phyloP scores from a whole-genome alignment of 345 rosid genomes.

The Aquilaria malaccensis region DNA sequence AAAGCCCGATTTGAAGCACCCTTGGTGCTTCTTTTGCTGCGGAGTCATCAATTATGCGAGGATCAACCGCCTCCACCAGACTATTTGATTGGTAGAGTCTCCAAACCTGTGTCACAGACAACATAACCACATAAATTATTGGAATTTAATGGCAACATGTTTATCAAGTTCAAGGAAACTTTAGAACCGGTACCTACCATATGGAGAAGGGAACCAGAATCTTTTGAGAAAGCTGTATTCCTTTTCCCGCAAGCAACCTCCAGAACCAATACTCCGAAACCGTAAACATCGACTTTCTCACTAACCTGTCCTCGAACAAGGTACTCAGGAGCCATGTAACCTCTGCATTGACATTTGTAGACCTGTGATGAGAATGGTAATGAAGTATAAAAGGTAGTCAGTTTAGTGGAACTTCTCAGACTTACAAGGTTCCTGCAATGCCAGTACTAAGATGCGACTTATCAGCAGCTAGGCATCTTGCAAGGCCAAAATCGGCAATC shows the following conservation, averaged over 20 bases:
- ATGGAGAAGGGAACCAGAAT: constrained; percentile 33
- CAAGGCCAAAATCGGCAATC: constrained; percentile 55
- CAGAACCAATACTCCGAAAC: constrained; percentile 41
- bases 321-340: constrained; percentile 59
- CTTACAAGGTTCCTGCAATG: constrained; percentile 54
- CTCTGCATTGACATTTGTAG: constrained; percentile 21
- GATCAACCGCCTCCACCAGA: constrained; percentile 29
- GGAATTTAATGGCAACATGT: too few species aligned
- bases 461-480: constrained; percentile 36
- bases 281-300: constrained; percentile 49
- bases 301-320: constrained; percentile 44
- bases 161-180: background rate
- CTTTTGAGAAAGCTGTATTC: constrained; percentile 22
- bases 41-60: constrained; percentile 19
- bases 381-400: background rate
- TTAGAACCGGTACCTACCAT: constrained; percentile 21
- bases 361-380: too few species aligned
- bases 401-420: background rate
- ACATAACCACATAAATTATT: background rate
- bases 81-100: constrained; percentile 29
- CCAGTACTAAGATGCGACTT: constrained; percentile 45
- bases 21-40: constrained; percentile 17
- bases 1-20: constrained; percentile 43
- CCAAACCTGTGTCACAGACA: constrained; percentile 35
- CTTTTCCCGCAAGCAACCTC: constrained; percentile 39